phyloP scores from a whole-genome alignment of 805 yeast species.

The Candida boleticola region DNA sequence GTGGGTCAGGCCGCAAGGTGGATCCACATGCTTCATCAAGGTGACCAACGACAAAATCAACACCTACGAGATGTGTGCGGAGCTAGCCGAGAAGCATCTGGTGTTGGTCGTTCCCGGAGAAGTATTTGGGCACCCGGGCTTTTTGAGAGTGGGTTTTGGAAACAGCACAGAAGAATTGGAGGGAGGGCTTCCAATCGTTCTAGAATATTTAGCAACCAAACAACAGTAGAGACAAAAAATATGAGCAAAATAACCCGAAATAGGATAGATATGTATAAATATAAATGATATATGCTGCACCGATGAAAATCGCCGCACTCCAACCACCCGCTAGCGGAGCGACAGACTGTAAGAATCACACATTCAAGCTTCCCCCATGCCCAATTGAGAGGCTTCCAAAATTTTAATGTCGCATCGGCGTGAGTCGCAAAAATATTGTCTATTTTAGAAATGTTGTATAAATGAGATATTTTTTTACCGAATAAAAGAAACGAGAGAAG shows the following conservation, averaged over 20 bases:
- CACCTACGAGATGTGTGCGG: constrained; percentile 31
- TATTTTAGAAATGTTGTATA: too few relatives aligned
- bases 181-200: constrained; percentile 26
- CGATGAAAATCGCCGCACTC: too few relatives aligned
- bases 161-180: constrained; percentile 34
- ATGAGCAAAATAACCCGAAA: neutral
- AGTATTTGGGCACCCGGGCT: constrained; percentile 41
- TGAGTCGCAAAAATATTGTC: too few relatives aligned
- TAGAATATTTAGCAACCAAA: constrained; percentile 1
- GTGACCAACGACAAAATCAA: constrained; percentile 24
- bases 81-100: constrained; percentile 31
- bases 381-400: too few relatives aligned
- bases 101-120: constrained; percentile 51
- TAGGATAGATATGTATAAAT: too few relatives aligned
- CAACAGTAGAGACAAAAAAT: neutral
- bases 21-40: constrained; percentile 45
- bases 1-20: constrained; percentile 47
- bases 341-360: too few relatives aligned
- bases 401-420: too few relatives aligned
- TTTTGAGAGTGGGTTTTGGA: constrained; percentile 49
- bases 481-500: too few relatives aligned
- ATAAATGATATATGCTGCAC: too few relatives aligned
- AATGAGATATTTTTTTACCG: too few relatives aligned
- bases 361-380: too few relatives aligned
- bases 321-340: too few relatives aligned